phyloP scores from a whole-genome alignment of 768 basidiomycete genomes.

The Sarcomyxa edulis region DNA sequence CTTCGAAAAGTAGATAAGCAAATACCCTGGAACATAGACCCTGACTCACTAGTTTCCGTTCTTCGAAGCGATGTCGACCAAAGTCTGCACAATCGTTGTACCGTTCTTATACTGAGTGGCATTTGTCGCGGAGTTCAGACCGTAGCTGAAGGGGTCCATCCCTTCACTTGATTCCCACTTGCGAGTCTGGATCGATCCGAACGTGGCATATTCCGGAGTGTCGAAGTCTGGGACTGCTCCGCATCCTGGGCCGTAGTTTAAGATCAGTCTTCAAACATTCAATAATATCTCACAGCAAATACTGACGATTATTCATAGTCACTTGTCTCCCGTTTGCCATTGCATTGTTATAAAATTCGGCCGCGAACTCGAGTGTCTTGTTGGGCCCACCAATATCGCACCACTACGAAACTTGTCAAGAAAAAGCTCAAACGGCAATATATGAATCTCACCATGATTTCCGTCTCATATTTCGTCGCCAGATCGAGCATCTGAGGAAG shows the following conservation, averaged over 20 bases:
- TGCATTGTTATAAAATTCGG: slow-evolving; percentile 40
- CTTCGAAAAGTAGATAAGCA: slow-evolving; percentile 18
- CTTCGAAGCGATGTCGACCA: slow-evolving; percentile 57
- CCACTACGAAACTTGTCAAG: slow-evolving; percentile 30
- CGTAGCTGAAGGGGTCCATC: slow-evolving; percentile 50
- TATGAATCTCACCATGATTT: slow-evolving; percentile 5
- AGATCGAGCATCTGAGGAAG: slow-evolving; percentile 4
- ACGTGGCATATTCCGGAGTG: slow-evolving; percentile 50
- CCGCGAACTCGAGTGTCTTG: slow-evolving; percentile 37
- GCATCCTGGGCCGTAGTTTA: slow-evolving; percentile 28
- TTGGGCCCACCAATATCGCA: slow-evolving; percentile 54
- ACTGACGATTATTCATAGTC: slow-evolving; percentile 31
- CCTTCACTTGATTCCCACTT: slow-evolving; percentile 59
- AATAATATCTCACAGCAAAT: background rate
- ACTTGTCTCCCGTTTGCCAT: slow-evolving; percentile 36
- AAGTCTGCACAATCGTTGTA: slow-evolving; percentile 40
- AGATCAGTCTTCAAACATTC: background rate
- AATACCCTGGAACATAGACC: background rate
- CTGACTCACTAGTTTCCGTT: slow-evolving; percentile 52
- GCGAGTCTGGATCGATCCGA: slow-evolving; percentile 37
- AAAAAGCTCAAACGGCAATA: background rate
- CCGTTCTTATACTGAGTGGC: slow-evolving; percentile 42
- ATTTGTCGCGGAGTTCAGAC: slow-evolving; percentile 37
- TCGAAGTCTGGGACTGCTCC: slow-evolving; percentile 47
- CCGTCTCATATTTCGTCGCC: slow-evolving; percentile 3